Evolutionary conservation across 352 stramenopile genomes (phyloP).

Genomic region (Thalassiosira hispida): DNA sequence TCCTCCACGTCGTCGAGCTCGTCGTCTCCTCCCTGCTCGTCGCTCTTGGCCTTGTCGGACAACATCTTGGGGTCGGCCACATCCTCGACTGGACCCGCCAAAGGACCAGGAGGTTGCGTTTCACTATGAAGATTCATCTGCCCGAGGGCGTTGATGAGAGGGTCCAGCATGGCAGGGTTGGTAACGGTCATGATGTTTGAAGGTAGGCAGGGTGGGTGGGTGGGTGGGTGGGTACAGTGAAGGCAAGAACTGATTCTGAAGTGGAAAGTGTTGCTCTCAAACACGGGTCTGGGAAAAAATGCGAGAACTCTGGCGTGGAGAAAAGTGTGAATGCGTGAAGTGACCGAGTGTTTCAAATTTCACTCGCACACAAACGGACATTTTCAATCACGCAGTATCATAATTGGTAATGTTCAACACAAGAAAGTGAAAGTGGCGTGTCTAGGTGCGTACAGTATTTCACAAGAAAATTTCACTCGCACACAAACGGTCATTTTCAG

Average conservation of each 20-base stretch:
- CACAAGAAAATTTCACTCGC: neutral
- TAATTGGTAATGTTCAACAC: too few relatives aligned
- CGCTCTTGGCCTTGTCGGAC: constrained; percentile 2
- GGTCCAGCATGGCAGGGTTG: neutral
- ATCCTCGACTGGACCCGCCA: neutral
- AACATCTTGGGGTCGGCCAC: neutral
- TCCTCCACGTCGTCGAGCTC: constrained; percentile 25
- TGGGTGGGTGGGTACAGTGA: too few relatives aligned
- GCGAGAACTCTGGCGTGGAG: neutral
- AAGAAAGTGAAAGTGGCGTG: too few relatives aligned
- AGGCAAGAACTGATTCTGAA: too few relatives aligned
- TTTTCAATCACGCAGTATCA: neutral
- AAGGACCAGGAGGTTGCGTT: neutral
- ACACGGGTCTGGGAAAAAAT: too few relatives aligned
- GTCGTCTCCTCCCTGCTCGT: constrained; percentile 20
- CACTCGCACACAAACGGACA: neutral
- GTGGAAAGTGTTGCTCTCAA: too few relatives aligned
- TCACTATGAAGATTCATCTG: neutral
- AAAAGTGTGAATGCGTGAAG: neutral
- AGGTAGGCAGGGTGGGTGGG: neutral
- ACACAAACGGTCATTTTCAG: neutral
- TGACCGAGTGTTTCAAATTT: neutral
- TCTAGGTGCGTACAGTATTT: too few relatives aligned
- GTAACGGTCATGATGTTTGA: neutral
- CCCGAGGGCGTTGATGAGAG: neutral